Base-by-base conservation (phyloP, 2,329 filamentous ascomycete genomes). In the Tolypocladium endophyticum region DNA sequence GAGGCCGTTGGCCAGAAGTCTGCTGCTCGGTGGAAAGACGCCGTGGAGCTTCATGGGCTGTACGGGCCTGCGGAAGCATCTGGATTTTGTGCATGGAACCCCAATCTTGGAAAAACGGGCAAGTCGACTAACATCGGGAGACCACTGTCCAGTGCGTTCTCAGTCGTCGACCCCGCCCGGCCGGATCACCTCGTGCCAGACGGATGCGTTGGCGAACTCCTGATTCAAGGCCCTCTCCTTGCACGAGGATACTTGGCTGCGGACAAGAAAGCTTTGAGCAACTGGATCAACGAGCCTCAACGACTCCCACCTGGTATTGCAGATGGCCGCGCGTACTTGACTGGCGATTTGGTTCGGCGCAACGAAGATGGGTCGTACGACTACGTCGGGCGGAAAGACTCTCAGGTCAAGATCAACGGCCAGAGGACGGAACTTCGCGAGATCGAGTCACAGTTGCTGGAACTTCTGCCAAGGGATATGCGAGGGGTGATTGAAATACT, bases 371-470 rank as follows among this genome's bases (percentile, higher is more conserved):
- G 76, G 1, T 67, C 68, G 12, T 65, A 81, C 9, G 63, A 72
- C 0, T 80, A 75, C 57, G 64, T 80, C 50, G 81, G 81, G 36
- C 74, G 83, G 18, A 81, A 81, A 62, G 82, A 85, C 62, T 75
- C 75, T 0, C 82, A 85, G 65, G 76, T 85, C 57, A 86, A 86
- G 68, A 68, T 85, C 20, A 75, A 77, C 25, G 85, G 85, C 16
- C 83, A 78, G 59, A 69, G 81, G 56, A 73, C 83, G 53, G 85
- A 81, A 69, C 72, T 81, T 3, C 63, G 60, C 2, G 69, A 69
- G 41, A 60, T 71, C 11, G 69, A 70, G 36, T 18, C 54, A 18
- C 59, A 55, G 6, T 11, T 54, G 2, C 35, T 23, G n/a, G 23
- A 35, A 1, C 3, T 38, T 4, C 54, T 55, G n/a, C 54, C 54